Percentiles rank a stretch among this genome's conserved stretches.
Conservation (phyloP, 306 rosid species). For the Lathyrus sativus region DNA sequence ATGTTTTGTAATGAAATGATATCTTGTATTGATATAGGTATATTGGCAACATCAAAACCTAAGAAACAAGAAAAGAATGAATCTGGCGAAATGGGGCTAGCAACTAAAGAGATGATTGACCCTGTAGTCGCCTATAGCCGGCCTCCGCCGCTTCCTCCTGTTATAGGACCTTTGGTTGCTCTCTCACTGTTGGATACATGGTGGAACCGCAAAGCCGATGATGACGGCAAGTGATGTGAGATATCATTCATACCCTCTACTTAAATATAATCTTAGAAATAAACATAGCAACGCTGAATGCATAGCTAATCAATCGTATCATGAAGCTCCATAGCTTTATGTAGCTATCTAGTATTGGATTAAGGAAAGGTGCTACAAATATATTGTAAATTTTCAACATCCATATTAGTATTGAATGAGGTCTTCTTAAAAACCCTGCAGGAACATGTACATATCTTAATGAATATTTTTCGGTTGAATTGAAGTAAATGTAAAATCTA, state of each 20-base stretch:
- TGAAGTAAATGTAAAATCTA: constrained; percentile 18
- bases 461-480: constrained; percentile 16
- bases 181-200: constrained; percentile 55
- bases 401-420: constrained; percentile 51
- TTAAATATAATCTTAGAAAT: constrained; percentile 47
- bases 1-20: not conserved
- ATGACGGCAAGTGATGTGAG: constrained; percentile 48
- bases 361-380: constrained; percentile 39
- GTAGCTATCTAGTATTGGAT: constrained; percentile 57
- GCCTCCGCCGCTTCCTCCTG: constrained; percentile 77
- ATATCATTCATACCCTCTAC: constrained; percentile 30
- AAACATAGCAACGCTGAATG: constrained; percentile 37
- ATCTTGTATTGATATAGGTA: constrained; percentile 45
- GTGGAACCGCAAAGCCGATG: constrained; percentile 45
- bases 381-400: constrained; percentile 47
- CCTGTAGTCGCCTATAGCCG: constrained; percentile 58
- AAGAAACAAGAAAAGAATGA: constrained; percentile 49
- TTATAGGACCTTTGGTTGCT: constrained; percentile 60
- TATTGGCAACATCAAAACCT: constrained; percentile 42
- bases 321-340: constrained; percentile 43
- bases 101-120: constrained; percentile 50
- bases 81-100: constrained; percentile 39
- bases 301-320: constrained; percentile 35
- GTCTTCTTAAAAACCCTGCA: constrained; percentile 76
- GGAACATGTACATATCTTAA: not conserved